Evolutionary conservation across 2,329 filamentous ascomycete genomes (phyloP).

Genomic region (Apiospora marii): DNA sequence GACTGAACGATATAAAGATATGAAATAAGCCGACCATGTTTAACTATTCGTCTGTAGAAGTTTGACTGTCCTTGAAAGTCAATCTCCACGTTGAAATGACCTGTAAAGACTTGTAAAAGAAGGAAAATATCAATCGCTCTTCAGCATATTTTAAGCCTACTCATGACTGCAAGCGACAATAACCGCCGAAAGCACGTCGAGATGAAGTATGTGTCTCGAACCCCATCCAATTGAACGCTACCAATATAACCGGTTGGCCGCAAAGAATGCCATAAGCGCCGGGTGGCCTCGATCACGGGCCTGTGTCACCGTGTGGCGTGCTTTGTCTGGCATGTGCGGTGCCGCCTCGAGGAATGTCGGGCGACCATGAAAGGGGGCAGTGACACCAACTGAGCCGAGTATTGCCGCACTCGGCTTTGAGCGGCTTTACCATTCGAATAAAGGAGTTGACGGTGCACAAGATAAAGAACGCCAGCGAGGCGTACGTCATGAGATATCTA

Average conservation of each 20-base stretch:
- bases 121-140: no score
- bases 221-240: no score
- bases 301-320: conserved; percentile 14
- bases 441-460: not conserved
- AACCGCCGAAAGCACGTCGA: not conserved
- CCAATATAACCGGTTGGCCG: not conserved
- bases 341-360: not conserved
- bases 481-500: not conserved
- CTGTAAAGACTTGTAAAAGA: no score
- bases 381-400: not conserved
- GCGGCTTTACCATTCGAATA: not conserved
- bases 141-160: no score
- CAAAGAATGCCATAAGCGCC: conserved; percentile 1
- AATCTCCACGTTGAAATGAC: no score
- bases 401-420: not conserved
- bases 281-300: conserved; percentile 14
- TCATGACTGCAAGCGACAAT: not conserved
- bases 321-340: conserved; percentile 12
- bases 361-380: not conserved
- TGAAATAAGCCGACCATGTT: no score
- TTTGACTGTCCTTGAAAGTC: no score
- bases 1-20: not conserved
- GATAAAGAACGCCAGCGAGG: not conserved
- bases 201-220: no score
- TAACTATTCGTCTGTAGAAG: no score